These are phyloP conservation scores for Apophysomyces variabilis DNA, from an alignment of 371 early-diverging fungal genomes.

Conservation along the genomic window DNA sequence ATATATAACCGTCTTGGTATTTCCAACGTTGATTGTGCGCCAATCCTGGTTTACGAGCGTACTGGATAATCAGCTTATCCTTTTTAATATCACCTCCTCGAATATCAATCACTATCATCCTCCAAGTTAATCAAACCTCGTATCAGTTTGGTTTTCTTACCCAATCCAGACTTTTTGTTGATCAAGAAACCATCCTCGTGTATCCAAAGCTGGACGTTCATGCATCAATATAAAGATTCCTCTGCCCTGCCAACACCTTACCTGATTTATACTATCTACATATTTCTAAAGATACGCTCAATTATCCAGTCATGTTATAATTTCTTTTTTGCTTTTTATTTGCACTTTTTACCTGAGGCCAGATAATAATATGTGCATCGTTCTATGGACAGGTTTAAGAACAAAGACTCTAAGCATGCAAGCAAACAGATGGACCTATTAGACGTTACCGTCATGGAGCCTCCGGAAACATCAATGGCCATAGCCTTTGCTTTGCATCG, in stretches of 20 bases:
- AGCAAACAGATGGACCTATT: background rate
- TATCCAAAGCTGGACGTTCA: slow-evolving; percentile 44
- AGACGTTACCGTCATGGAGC: slow-evolving; percentile 42
- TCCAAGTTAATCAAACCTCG: background rate
- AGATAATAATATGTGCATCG: slow-evolving; percentile 51
- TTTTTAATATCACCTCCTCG: slow-evolving; percentile 49
- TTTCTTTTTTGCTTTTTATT: background rate
- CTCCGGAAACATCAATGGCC: slow-evolving; percentile 44
- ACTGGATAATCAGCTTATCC: slow-evolving; percentile 51
- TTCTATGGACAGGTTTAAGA: slow-evolving; percentile 30
- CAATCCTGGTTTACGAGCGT: slow-evolving; percentile 53
- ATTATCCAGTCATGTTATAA: background rate
- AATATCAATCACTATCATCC: slow-evolving; percentile 43
- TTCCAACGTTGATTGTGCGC: slow-evolving; percentile 57
- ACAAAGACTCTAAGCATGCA: background rate
- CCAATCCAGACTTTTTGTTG: slow-evolving; percentile 56
- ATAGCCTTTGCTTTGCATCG: slow-evolving; percentile 35
- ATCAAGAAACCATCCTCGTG: slow-evolving; percentile 58
- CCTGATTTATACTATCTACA: slow-evolving; percentile 54
- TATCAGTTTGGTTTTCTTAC: slow-evolving; percentile 17
- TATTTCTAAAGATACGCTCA: slow-evolving; percentile 36
- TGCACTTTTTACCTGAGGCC: slow-evolving; percentile 43
- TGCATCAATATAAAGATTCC: background rate
- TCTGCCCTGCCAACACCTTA: slow-evolving; percentile 8
- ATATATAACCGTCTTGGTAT: slow-evolving; percentile 51